Evolutionary conservation across 192 early-diverging fungal species (phyloP), one percentile per base, ranked within the genome.

Genomic region (Coemansia sp.): DNA sequence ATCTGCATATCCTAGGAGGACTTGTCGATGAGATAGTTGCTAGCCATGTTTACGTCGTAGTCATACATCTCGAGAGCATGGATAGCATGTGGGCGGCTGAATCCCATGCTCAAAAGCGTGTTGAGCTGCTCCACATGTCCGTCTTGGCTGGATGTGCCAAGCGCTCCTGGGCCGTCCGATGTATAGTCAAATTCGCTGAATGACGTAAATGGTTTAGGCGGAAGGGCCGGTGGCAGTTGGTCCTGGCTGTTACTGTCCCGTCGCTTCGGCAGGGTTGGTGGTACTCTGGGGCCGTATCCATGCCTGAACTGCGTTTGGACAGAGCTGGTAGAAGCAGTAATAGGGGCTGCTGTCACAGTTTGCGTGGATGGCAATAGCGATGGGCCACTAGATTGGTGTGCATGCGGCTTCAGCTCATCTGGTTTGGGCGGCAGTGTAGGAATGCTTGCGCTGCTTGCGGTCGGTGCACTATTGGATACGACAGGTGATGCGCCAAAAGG

Each of bases 1-100:
- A 7, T 23, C 51, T 16, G 12, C 26, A 53, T 6, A 26, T 26
- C 24, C 51, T 63, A 71, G 36, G 60, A 34, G 9, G 68, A 63
- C 62, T 85, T 82, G 74, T 92, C 91, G 49, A 93, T 75, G 30
- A 93, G 76, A 67, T 89, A 89, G 71, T 93, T 92, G 62, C 89
- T 87, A 0, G 92, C 92, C 74, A 87, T 86, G 62, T 89, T 84
- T 18, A 89, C 75, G 73, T 93, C 88, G 64, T 91, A 85, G 51
- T 92, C 90, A 68, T 85, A 89, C 80, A 83, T 87, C 41, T 87
- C 84, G 35, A 93, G 77, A 2, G 92, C 91, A 16, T 86, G 84
- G 41, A 85, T 80, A 20, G 90, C 89, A 73, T 91, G 90, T 6
- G 85, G 72, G 21, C 81, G 78, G 9, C 87, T 83, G 68, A 93